Percentiles rank a stretch among this genome's conserved stretches.
Evolutionary conservation across 805 yeast genomes (phyloP).

Genomic region (Phaffomyces antillensis): DNA sequence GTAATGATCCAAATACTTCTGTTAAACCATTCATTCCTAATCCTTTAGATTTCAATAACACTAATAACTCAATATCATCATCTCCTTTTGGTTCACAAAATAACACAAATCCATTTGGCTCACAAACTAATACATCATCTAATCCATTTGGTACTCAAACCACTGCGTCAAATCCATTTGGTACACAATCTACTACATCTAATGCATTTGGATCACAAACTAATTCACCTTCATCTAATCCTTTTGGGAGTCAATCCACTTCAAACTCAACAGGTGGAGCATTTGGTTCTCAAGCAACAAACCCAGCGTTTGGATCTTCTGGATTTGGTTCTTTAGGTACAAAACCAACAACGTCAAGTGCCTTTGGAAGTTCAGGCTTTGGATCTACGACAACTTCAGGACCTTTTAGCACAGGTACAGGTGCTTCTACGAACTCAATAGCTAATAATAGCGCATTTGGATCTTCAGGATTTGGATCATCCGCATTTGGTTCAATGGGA

Average conservation of each 20-base stretch:
- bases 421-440: too few species aligned
- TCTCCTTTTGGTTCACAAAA: conserved; percentile 12
- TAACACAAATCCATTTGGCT: conserved; percentile 8
- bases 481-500: conserved; percentile 12
- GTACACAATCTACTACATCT: neutral
- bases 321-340: neutral
- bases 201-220: neutral
- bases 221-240: neutral
- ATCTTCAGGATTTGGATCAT: conserved; percentile 5
- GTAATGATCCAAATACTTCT: conserved; percentile 21
- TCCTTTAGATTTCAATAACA: conserved; percentile 26
- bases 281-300: conserved; percentile 13
- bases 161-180: neutral
- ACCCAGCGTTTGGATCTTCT: too few species aligned
- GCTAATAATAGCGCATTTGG: conserved; percentile 2
- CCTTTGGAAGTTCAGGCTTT: conserved; percentile 9
- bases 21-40: conserved; percentile 29
- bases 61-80: neutral
- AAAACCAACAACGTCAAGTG: conserved; percentile 1
- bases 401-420: too few species aligned
- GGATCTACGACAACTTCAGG: conserved; percentile 2
- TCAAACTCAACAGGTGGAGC: conserved; percentile 10
- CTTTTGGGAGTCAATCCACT: conserved; percentile 1
- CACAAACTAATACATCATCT: neutral
- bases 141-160: neutral